These are phyloP conservation scores for Claviceps fusiformis DNA, from an alignment of 2,329 filamentous ascomycete genomes.

Conservation along the genomic window DNA sequence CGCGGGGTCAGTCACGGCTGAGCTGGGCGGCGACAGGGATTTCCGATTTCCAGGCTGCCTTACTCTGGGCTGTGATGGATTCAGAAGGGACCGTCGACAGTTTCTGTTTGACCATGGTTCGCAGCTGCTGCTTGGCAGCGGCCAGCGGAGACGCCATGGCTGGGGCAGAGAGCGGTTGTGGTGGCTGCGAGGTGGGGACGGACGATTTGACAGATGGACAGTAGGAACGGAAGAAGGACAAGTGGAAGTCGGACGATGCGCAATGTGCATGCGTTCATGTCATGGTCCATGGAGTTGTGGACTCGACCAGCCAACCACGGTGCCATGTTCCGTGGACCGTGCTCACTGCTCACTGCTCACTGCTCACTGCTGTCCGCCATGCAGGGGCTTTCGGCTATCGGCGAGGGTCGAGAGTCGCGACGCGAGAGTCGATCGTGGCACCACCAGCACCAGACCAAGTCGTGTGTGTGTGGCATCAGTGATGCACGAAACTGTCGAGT, in stretches of 20 bases:
- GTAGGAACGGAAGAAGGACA: neutral
- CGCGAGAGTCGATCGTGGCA: too few species aligned
- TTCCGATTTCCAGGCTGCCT: constrained; percentile 14
- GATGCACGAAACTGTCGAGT: too few species aligned
- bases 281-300: too few species aligned
- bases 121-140: constrained; percentile 62
- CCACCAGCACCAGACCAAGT: too few species aligned
- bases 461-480: too few species aligned
- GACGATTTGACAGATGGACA: neutral
- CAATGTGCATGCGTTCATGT: too few species aligned
- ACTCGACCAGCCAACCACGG: neutral
- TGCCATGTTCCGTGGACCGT: neutral
- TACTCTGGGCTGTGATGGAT: constrained; percentile 57
- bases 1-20: constrained; percentile 10
- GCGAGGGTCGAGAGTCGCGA: neutral
- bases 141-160: constrained; percentile 3
- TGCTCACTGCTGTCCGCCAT: neutral
- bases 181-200: neutral
- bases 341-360: too few species aligned
- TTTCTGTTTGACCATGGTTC: constrained; percentile 53
- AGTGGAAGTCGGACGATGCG: too few species aligned
- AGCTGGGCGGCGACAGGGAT: neutral
- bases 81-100: constrained; percentile 50
- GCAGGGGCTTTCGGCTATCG: neutral
- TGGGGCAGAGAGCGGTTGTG: neutral